Conservation (phyloP, 257 asterid species). For the Petunia axillaris region DNA sequence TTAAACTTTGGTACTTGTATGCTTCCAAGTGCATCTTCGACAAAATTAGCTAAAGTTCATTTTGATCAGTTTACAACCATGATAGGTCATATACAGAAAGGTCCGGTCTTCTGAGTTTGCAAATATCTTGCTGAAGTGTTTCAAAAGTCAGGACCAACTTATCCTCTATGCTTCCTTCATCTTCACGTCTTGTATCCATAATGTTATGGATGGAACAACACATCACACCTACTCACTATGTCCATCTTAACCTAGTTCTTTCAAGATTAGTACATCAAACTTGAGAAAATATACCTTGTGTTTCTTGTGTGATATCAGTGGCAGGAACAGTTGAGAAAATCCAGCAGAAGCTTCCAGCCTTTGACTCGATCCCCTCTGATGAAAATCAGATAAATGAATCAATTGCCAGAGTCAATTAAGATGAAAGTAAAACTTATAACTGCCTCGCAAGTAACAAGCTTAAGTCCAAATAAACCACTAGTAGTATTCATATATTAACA, state of each 20-base stretch:
- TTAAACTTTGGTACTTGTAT: constrained; percentile 1
- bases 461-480: neutral
- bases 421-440: neutral
- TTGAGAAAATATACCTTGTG: constrained; percentile 41
- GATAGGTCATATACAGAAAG: neutral
- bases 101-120: neutral
- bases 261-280: neutral
- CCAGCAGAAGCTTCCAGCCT: constrained; percentile 42
- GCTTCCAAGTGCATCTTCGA: constrained; percentile 2
- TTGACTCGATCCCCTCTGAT: constrained; percentile 34
- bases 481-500: neutral
- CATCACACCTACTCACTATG: neutral
- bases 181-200: neutral
- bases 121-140: neutral
- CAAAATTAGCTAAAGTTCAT: neutral
- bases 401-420: neutral
- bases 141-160: neutral
- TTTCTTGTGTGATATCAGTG: constrained; percentile 47
- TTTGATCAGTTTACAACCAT: neutral
- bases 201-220: neutral
- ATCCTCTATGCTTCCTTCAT: constrained; percentile 7
- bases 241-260: neutral
- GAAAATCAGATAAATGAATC: constrained; percentile 16
- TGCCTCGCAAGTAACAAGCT: neutral
- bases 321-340: constrained; percentile 51